These are phyloP conservation scores for Tricholoma matsutake DNA, from an alignment of 768 basidiomycete genomes.

Conservation along the genomic window DNA sequence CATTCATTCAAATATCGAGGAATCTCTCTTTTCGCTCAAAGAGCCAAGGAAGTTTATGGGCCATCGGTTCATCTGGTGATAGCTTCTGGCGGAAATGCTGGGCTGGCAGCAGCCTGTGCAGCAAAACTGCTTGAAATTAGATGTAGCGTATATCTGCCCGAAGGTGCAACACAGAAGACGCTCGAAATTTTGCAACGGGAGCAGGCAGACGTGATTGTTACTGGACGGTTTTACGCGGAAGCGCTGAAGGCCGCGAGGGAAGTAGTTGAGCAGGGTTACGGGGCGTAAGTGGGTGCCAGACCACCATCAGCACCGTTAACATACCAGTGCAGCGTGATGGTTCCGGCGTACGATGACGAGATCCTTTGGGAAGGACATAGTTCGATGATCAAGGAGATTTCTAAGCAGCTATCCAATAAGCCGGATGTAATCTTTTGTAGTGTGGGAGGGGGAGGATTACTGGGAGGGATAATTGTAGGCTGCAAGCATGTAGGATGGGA, in stretches of 20 bases:
- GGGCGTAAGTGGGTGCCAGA: slow-evolving; percentile 45
- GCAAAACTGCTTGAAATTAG: slow-evolving; percentile 49
- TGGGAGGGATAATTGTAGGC: slow-evolving; percentile 70
- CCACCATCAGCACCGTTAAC: not conserved
- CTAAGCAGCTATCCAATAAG: slow-evolving; percentile 46
- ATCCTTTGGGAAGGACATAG: slow-evolving; percentile 73
- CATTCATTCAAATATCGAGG: slow-evolving; percentile 80
- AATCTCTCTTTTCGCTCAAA: slow-evolving; percentile 58
- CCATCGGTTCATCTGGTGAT: slow-evolving; percentile 57
- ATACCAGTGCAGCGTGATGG: slow-evolving; percentile 47
- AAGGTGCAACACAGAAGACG: slow-evolving; percentile 46
- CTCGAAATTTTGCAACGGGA: slow-evolving; percentile 42
- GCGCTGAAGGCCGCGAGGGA: slow-evolving; percentile 50
- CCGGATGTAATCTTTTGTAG: slow-evolving; percentile 77
- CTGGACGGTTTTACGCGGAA: slow-evolving; percentile 45
- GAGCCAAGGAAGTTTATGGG: slow-evolving; percentile 49
- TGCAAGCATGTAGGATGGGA: slow-evolving; percentile 66
- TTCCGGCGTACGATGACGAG: slow-evolving; percentile 71
- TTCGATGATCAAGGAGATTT: slow-evolving; percentile 68
- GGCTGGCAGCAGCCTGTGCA: slow-evolving; percentile 64
- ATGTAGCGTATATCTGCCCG: slow-evolving; percentile 70
- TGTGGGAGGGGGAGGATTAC: slow-evolving; percentile 71
- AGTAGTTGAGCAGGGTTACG: slow-evolving; percentile 38
- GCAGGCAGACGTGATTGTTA: not conserved
- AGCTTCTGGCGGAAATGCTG: slow-evolving; percentile 83